These are phyloP conservation scores for Fusarium sp. DNA, from an alignment of 2,329 filamentous ascomycete species.

Conservation along the genomic window DNA sequence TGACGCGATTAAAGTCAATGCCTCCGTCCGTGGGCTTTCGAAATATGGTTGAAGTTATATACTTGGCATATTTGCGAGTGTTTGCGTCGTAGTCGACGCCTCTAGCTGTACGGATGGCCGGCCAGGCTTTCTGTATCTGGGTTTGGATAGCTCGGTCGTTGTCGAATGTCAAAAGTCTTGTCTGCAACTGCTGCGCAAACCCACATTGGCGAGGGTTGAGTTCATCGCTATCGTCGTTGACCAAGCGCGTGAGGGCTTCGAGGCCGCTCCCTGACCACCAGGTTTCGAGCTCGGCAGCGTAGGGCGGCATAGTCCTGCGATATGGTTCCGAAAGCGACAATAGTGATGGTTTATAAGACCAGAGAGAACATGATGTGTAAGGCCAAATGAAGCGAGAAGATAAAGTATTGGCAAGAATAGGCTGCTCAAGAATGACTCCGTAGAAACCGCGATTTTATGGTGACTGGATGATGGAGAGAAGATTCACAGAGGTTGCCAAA, in stretches of 20 bases:
- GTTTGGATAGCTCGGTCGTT: constrained; percentile 41
- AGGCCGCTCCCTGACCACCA: constrained; percentile 53
- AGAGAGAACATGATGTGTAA: background rate
- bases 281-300: constrained; percentile 50
- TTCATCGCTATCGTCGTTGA: constrained; percentile 37
- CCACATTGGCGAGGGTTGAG: constrained; percentile 49
- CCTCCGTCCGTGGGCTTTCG: constrained; percentile 47
- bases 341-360: background rate
- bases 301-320: constrained; percentile 49
- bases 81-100: constrained; percentile 45
- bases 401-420: background rate
- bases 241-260: constrained; percentile 46
- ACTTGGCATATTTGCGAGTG: constrained; percentile 48
- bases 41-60: constrained; percentile 49
- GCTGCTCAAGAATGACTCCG: background rate
- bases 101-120: constrained; percentile 28
- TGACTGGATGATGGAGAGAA: background rate
- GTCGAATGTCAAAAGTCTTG: constrained; percentile 52
- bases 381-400: background rate
- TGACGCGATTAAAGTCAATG: constrained; percentile 43
- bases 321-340: background rate
- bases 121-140: constrained; percentile 41
- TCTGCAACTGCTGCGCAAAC: constrained; percentile 52
- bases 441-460: background rate
- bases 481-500: background rate